Conservation (phyloP, 352 stramenopile species). For the Phytophthora citrophthora region DNA sequence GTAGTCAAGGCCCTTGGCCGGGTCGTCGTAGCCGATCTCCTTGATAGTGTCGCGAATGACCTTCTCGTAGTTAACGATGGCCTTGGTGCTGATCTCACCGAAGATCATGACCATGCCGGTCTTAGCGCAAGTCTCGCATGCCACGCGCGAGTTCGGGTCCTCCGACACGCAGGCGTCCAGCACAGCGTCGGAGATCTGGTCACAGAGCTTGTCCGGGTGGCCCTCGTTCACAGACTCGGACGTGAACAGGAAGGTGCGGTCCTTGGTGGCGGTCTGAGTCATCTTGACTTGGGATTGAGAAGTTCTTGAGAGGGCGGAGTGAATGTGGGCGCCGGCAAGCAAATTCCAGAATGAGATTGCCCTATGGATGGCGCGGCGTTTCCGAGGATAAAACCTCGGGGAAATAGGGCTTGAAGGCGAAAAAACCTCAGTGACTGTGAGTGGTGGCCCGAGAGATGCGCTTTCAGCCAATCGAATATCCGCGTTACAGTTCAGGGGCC, state of each 20-base stretch:
- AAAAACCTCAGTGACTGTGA: conserved; percentile 30
- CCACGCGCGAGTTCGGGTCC: conserved; percentile 98
- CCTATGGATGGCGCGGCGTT: conserved; percentile 10
- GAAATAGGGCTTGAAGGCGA: conserved; percentile 10
- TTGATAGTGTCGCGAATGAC: conserved; percentile 99
- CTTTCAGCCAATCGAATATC: conserved; percentile 35
- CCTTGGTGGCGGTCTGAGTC: conserved; percentile 59
- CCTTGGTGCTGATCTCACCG: conserved; percentile 99
- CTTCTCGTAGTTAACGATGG: conserved; percentile 99
- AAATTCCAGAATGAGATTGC: conserved; percentile 65
- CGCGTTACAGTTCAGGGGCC: not conserved
- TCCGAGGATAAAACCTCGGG: conserved; percentile 38
- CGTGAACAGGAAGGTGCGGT: conserved; percentile 95
- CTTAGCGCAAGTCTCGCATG: conserved; percentile 99
- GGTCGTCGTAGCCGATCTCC: conserved; percentile 99
- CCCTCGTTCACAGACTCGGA: conserved; percentile 99
- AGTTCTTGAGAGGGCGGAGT: conserved; percentile 5
- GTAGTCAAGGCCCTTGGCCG: conserved; percentile 99
- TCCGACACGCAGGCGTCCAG: conserved; percentile 98
- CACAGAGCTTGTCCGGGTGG: conserved; percentile 98
- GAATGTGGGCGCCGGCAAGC: conserved; percentile 29
- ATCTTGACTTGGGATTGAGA: conserved; percentile 35
- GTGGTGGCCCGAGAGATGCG: conserved; percentile 26
- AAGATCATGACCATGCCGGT: conserved; percentile 99
- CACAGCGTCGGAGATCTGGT: conserved; percentile 99